Evolutionary conservation across 2,329 filamentous ascomycete genomes (phyloP), one percentile per base, ranked within the genome.

Genomic region (Ceratocystis destructans): DNA sequence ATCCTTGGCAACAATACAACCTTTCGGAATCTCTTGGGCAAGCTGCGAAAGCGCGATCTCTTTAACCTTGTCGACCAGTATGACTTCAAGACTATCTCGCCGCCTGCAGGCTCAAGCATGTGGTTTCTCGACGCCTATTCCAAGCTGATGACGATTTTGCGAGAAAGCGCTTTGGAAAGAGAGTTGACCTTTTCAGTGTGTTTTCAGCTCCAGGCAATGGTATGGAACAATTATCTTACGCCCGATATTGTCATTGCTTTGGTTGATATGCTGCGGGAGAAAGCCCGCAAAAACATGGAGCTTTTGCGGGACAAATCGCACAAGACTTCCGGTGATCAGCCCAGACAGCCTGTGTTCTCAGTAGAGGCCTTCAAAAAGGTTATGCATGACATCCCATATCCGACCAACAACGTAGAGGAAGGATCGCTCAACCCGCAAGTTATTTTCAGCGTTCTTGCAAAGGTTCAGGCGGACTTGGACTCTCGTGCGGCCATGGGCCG

Each of bases 201-300:
- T 5, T 88, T 84, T 70, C 86, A 88, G 70, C 75, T 89, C 4
- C 80, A 87, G 63, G 80, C 79, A 17, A 74, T 92, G 4, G 83
- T 85, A 0, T 78, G 80, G 70, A 87, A 88, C 69, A 83, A 82
- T 25, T 83, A 81, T 65, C 76, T 90, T 1, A 76, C 83, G 12
- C 87, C 87, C 0, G 70, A 71, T 0, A 80, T 75, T 1, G 82
- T 84, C 0, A 61, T 76, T 0, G 68, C 72, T 1, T 71, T 89
- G 4, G 72, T 84, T 1, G 71, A 75, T 0, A 69, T 76, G 1
- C 75, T 87, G 1, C 71, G 17, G 5, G 20, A 50, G 8, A 64
- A 73, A 3, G 50, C 69, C 0, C 69, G 77, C 0, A 73, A 74
- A 3, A 17, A 57, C 28, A 8, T 5, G 5, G 53, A 57, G 15